These are phyloP conservation scores for Pholiota microspora DNA, from an alignment of 768 basidiomycete genomes.

Conservation along the genomic window DNA sequence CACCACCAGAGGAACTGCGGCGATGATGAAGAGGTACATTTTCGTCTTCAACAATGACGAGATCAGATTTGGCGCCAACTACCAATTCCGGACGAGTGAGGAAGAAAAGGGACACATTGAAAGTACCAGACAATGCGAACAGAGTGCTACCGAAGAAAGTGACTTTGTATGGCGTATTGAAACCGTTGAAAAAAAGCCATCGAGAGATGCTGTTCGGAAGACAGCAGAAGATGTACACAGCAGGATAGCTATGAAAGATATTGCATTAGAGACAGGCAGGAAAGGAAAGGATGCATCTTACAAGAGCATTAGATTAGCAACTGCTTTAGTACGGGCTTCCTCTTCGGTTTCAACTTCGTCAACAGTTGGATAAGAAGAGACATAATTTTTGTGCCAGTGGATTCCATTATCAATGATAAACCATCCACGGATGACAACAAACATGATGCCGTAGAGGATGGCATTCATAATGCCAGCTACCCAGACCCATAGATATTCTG, in stretches of 20 bases:
- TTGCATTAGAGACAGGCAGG: not conserved
- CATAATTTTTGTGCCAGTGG: conserved; percentile 15
- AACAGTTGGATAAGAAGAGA: not conserved
- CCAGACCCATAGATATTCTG: conserved; percentile 58
- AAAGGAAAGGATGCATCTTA: conserved; percentile 26
- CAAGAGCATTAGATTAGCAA: conserved; percentile 48
- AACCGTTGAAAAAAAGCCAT: conserved; percentile 32
- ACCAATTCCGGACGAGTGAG: conserved; percentile 26
- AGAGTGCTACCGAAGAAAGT: conserved; percentile 37
- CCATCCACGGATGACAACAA: conserved; percentile 38
- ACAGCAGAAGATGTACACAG: conserved; percentile 38
- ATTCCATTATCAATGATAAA: conserved; percentile 30
- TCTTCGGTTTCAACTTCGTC: conserved; percentile 22
- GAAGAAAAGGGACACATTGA: conserved; percentile 41
- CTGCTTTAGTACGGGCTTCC: conserved; percentile 21
- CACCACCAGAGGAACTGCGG: not conserved
- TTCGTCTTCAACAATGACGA: conserved; percentile 11
- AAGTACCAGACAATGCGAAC: conserved; percentile 42
- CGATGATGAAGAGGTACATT: conserved; percentile 13
- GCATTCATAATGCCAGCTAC: conserved; percentile 38
- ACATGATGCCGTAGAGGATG: conserved; percentile 43
- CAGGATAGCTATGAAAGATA: conserved; percentile 37
- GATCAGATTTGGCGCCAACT: conserved; percentile 16
- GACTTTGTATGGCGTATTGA: conserved; percentile 30
- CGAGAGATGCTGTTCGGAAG: conserved; percentile 42